Base-by-base conservation (phyloP, 2,329 filamentous ascomycete genomes). In the Zalaria obscura region DNA sequence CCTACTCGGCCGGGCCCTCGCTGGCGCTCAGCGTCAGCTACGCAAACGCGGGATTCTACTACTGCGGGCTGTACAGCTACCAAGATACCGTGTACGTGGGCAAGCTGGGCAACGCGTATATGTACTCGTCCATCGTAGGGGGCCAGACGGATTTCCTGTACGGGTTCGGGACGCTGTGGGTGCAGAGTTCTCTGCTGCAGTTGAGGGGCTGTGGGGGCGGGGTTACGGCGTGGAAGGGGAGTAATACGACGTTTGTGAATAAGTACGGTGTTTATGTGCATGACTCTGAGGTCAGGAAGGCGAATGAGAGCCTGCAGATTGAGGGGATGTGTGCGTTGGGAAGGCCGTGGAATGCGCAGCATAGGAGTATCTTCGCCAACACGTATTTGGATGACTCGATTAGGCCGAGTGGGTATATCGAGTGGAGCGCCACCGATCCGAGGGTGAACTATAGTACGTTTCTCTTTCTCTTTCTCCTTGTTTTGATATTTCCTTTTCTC, bases 91-190 rank as follows among this genome's bases (percentile, higher is more conserved):
- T 70, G 3, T 82, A 80, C 49, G 55, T 81, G 10, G 78, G 78
- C 40, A 81, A 82, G 53, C 62, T 79, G 1, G 78, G 72, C 27
- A 80, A 79, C 47, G 72, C 72, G 0, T 81, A 80, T 58, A 76
- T 83, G 56, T 69, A 76, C 53, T 64, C 70, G 31, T 69, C 62
- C 40, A 68, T 75, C 31, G 67, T 82, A 4, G 78, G 74, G 0
- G 78, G 78, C 0, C 66, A 81, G 52, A 80, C 76, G 0, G 79
- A 83, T 50, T 82, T 82, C 59, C 61, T 82, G 18, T 82, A 80
- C 52, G 77, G 76, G 5, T 80, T 80, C 51, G 78, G 77, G 26
- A 81, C 77, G 0, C 66, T 72, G 3, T 82, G 72, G 66, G 64
- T 80, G 34, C 66, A 75, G 42, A 61, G 65, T 3, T 74, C 70